Evolutionary conservation across 2,329 filamentous ascomycete species (phyloP), one percentile per base, ranked within the genome.

Genomic region (Macrophomina pseudophaseolina): DNA sequence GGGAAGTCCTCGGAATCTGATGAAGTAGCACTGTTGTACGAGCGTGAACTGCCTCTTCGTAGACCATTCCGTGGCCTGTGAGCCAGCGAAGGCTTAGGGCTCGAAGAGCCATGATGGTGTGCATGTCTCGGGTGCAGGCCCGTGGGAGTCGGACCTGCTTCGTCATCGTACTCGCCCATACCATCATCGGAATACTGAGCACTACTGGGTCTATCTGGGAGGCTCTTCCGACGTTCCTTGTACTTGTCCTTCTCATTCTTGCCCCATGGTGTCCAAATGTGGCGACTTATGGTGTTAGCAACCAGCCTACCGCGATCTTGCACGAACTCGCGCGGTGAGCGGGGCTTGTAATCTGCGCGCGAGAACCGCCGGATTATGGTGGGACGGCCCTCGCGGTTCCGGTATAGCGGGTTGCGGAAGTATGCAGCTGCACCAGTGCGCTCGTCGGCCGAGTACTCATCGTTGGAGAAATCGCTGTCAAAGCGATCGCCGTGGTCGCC

Each of bases 401-500:
- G 76, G 67, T 83, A 83, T 38, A 84, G 75, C 11, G 82, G 82
- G 66, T 85, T 82, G 44, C 79, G 75, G 72, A 85, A 84, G 73
- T 85, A 84, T 16, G 76, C 73, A 6, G 81, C 82, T 4, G 81
- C 81, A 14, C 78, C 80, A 51, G 72, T 72, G 64, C 78, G 75
- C 40, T 82, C 81, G 65, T 83, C 80, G 3, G 79, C 76, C 2
- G 78, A 52, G 38, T 46, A 77, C 14, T 76, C 79, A 8, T 79
- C 79, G 6, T 74, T 75, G 42, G 74, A 75, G 28, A 68, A 56
- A 30, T 80, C 77, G 42, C 73, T 73, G 16, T 76, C 76, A 42
- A 64, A 77, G 72, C 5, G 69, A 59, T 63, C 64, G 71, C 70
- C 16, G 32, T 14, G 60, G n/a, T 42, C 35, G 54, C 68, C 28